Conservation (phyloP, 306 rosid species). For the Malus domestica region ASM211411v1 NC_041803.1:11753501-11754000, state of each 20-base stretch:
- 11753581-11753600: conserved; percentile 87
- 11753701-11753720: conserved; percentile 76
- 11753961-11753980: conserved; percentile 86
- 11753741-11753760: conserved; percentile 74
- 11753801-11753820: conserved; percentile 75
- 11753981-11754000: conserved; percentile 78
- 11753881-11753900: conserved; percentile 91
- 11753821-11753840: conserved; percentile 61
- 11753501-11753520: conserved; percentile 83
- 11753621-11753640: conserved; percentile 86
- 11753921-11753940: conserved; percentile 70
- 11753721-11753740: conserved; percentile 56
- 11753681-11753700: conserved; percentile 86
- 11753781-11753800: conserved; percentile 81
- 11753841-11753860: conserved; percentile 52
- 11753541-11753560: conserved; percentile 75
- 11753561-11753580: conserved; percentile 74
- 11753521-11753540: conserved; percentile 61
- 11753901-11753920: conserved; percentile 69
- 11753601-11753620: conserved; percentile 65
- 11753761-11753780: conserved; percentile 51
- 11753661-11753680: conserved; percentile 83
- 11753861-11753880: conserved; percentile 58
- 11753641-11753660: conserved; percentile 79
- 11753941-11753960: conserved; percentile 80